Base-by-base conservation (phyloP, 2,329 filamentous ascomycete genomes). In the Tolypocladium ovalisporum region DNA sequence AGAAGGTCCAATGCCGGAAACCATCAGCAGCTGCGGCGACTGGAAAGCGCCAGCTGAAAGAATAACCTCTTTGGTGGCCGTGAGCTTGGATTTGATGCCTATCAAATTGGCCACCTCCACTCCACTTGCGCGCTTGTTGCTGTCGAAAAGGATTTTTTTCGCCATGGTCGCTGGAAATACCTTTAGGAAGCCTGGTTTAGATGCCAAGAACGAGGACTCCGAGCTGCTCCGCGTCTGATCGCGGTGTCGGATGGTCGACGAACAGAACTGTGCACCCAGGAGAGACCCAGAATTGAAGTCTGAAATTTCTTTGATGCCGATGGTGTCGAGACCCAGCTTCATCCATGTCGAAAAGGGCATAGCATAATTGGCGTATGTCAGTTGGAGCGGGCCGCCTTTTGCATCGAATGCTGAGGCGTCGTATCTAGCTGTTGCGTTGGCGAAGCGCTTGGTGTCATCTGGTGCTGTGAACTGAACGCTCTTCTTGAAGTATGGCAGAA, bases 21-120 rank as follows among this genome's bases (percentile, higher is more conserved):
- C 39, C n/a, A 42, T 22, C 2, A 42, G n/a, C 19, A 42, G 39
- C n/a, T 42, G n/a, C 3, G 39, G 39, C n/a, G 39, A 42, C 8
- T 22, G n/a, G 12, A 42, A 42, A 3, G 39, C n/a, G n/a, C 39
- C 39, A n/a, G n/a, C 39, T 9, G 39, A 42, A 24, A 62, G 24
- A 24, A 62, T 64, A 15, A 62, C 57, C 35, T 63, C 62, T 15
- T 58, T 54, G 24, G 12, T 54, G 7, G 59, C 59, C 4, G 44
- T 47, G 4, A 62, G 57, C 13, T 17, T 37, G 13, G 36, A 37
- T 13, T 37, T 37, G 3, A 37, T 3, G 36, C 36, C 36, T 6
- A 37, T 3, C 10, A 37, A 17, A 37, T 17, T 13, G 3, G 36
- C 5, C 12, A 37, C 36, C 36, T 37, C 36, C 13, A 37, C 12